Evolutionary conservation across 768 basidiomycete species (phyloP).

Genomic region (Lentinula boryana): DNA sequence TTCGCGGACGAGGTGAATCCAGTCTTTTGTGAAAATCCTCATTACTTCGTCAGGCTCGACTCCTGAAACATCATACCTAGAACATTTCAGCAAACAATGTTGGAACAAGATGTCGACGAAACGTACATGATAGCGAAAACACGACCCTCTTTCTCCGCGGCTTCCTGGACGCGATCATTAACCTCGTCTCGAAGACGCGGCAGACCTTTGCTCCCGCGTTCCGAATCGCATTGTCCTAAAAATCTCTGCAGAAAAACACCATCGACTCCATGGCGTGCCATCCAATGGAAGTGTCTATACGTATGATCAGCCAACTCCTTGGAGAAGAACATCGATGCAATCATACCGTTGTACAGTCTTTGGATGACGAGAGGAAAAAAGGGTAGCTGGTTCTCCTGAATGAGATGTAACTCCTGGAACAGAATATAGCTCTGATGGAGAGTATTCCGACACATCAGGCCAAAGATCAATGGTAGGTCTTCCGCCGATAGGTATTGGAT

Average conservation of each 20-base stretch:
- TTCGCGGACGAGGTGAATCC: slow-evolving; percentile 61
- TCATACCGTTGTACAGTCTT: slow-evolving; percentile 60
- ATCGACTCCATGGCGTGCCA: slow-evolving; percentile 76
- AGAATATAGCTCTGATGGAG: slow-evolving; percentile 62
- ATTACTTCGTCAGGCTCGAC: slow-evolving; percentile 69
- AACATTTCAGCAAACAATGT: neutral
- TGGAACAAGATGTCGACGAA: neutral
- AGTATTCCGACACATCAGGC: slow-evolving; percentile 73
- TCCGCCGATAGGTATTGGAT: slow-evolving; percentile 65
- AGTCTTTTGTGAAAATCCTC: slow-evolving; percentile 62
- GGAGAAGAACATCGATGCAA: slow-evolving; percentile 1
- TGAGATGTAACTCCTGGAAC: slow-evolving; percentile 59
- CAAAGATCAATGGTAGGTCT: slow-evolving; percentile 71
- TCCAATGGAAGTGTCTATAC: slow-evolving; percentile 70
- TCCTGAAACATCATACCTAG: slow-evolving; percentile 80
- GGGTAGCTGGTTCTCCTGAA: slow-evolving; percentile 52
- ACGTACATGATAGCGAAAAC: slow-evolving; percentile 83
- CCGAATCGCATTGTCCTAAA: slow-evolving; percentile 58
- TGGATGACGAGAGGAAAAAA: slow-evolving; percentile 76
- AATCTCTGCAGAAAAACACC: slow-evolving; percentile 83
- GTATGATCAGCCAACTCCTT: slow-evolving; percentile 1
- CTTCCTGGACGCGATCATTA: slow-evolving; percentile 62
- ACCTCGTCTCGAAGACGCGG: slow-evolving; percentile 67
- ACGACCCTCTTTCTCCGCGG: slow-evolving; percentile 74
- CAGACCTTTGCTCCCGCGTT: slow-evolving; percentile 49